Evolutionary conservation across 2,329 filamentous ascomycete species (phyloP).

Genomic region (Exophiala sp.): DNA sequence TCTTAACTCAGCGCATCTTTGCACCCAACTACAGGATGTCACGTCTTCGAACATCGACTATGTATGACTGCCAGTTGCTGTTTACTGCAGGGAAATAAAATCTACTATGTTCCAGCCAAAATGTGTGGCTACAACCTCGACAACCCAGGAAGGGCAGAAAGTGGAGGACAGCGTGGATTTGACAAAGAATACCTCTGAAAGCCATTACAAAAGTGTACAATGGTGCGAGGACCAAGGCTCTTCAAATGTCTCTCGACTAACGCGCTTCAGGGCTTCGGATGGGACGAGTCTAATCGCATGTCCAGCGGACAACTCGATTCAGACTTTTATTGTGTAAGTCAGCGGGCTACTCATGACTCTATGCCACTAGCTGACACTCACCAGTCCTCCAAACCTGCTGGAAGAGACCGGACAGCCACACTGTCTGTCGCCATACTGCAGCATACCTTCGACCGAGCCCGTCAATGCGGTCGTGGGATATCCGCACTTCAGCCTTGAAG

Average conservation of each 20-base stretch:
- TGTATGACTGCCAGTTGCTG: no score
- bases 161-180: background rate
- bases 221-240: constrained; percentile 34
- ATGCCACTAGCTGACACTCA: background rate
- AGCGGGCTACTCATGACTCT: background rate
- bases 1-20: no score
- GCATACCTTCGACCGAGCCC: constrained; percentile 45
- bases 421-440: constrained; percentile 45
- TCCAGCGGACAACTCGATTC: constrained; percentile 49
- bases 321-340: constrained; percentile 52
- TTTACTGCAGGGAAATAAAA: no score
- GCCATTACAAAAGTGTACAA: constrained; percentile 46
- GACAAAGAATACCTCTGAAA: constrained; percentile 16
- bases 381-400: constrained; percentile 48
- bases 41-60: no score
- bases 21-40: no score
- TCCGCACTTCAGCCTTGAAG: constrained; percentile 52
- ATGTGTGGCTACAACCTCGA: constrained; percentile 12
- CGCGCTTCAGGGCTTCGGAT: constrained; percentile 46
- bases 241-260: background rate
- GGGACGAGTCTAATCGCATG: constrained; percentile 57
- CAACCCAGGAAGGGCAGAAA: background rate
- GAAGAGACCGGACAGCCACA: constrained; percentile 37
- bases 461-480: constrained; percentile 54
- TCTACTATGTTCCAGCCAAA: constrained; percentile 10